Conservation (phyloP, 2,329 filamentous ascomycete species). For the Aspergillus pseudoviridinutans region DNA sequence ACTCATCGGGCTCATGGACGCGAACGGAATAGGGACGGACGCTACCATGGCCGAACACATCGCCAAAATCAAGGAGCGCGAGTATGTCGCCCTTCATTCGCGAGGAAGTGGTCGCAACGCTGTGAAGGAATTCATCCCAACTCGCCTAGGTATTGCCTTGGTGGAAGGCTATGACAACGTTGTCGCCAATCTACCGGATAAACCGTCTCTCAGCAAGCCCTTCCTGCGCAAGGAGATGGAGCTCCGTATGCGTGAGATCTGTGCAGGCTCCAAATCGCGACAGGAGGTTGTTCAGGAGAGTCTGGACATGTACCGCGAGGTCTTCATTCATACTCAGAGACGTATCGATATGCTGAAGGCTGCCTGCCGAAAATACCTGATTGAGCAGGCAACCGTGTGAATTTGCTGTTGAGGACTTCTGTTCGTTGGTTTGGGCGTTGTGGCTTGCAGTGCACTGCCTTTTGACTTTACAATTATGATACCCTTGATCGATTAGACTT, state of each 20-base stretch:
- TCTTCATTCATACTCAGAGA: conserved; percentile 77
- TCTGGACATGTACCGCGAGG: conserved; percentile 77
- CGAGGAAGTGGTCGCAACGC: conserved; percentile 45
- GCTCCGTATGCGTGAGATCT: conserved; percentile 92
- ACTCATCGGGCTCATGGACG: conserved; percentile 94
- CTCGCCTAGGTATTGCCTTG: conserved; percentile 81
- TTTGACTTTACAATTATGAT: background rate
- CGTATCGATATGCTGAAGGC: conserved; percentile 63
- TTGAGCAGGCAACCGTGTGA: conserved; percentile 31
- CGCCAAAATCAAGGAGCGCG: conserved; percentile 83
- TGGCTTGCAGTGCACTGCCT: background rate
- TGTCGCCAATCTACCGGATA: conserved; percentile 68
- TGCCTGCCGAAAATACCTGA: conserved; percentile 56
- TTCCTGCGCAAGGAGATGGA: conserved; percentile 98
- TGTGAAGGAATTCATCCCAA: conserved; percentile 87
- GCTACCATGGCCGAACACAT: conserved; percentile 99
- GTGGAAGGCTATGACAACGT: conserved; percentile 94
- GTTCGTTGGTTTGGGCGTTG: background rate
- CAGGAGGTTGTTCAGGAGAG: conserved; percentile 75
- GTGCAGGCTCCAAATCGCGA: conserved; percentile 74
- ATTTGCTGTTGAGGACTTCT: too few relatives aligned
- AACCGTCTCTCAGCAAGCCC: conserved; percentile 78
- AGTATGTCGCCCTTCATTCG: conserved; percentile 71
- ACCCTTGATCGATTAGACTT: background rate
- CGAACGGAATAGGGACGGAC: conserved; percentile 96